Evolutionary conservation across 2,329 filamentous ascomycete species (phyloP), one percentile per base, ranked within the genome.

Genomic region (Ophiocordyceps camponoti-floridani): DNA sequence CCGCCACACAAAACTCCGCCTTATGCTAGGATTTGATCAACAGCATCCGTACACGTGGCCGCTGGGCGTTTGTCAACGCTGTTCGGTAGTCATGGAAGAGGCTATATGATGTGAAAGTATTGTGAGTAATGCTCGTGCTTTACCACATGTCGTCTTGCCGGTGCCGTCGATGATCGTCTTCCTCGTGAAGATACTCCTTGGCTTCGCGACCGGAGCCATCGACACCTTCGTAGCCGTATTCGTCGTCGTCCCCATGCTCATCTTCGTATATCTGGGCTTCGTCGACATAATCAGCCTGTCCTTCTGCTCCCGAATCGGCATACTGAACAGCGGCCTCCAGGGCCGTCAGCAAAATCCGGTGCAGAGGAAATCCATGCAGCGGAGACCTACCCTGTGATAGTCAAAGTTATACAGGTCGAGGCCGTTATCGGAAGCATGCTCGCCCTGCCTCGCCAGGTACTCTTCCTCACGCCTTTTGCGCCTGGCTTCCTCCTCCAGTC

Each of bases 181-280:
- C 56, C 40, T 54, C 54, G 46, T 59, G 55, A 42, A 64, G 65
- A 49, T 67, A 65, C 44, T 65, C 62, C 51, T 64, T 66, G 38
- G 51, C 52, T 44, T 60, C 59, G 42, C 63, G 61, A 41, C 58
- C 56, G 44, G 66, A 64, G 45, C 54, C 56, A 42, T 65, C 62
- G 37, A 57, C 52, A 43, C 55, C 57, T 31, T 66, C 59, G 48
- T 65, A 63, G 47, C 58, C 61, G 46, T 62, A 66, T 8, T 38
- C 35, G 45, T 52, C 54, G 40, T 59, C 64, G 41, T 59, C 63
- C 47, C 62, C 61, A 46, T 70, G 67, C 46, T 69, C 67, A 49
- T 72, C 69, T 52, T 72, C 68, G 49, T 72, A 72, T 37, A 70
- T 69, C 48, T 71, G 68, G 47, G 67, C 67, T 48, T 70, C 67